Evolutionary conservation across 169 alveolate species (phyloP), one percentile per base, ranked within the genome.

Genomic region (Eimeria sp.): DNA sequence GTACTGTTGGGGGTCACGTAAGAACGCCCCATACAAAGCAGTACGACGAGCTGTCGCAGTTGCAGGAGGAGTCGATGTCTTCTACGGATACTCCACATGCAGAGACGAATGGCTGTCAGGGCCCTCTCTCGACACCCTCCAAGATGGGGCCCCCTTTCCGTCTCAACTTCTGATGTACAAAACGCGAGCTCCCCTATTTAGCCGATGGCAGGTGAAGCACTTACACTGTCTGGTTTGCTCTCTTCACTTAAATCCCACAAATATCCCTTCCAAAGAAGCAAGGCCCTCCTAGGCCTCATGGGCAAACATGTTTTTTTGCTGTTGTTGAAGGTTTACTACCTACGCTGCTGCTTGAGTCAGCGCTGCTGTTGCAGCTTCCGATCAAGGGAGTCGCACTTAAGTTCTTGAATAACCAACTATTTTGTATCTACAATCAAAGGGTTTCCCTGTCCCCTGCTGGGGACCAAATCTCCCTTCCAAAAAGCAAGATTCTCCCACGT

Each of bases 331-430:
- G 77, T 66, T 14, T 60, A 60, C 23, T 60, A 25, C 68, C n/a
- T 60, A 18, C 10, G 68, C 25, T 18, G 66, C 66, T 58, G 68
- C 6, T 37, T 66, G n/a, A 66, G 76, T 66, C 43, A 66, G 76
- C 76, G 76, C 43, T 66, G 76, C 76, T 66, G 76, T 66, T 33
- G n/a, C 76, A 25, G 76, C 76, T 16, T 62, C 71, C 30, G 18
- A 62, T 25, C 71, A 25, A 18, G 23, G 23, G 71, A 13, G 62
- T 16, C 20, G 95, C 49, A 89, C 43, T 62, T 74, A 72, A 23
- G 60, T 89, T 49, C 95, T 49, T 30, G 89, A 77, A 52, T 76
- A 74, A 25, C 52, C 89, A 56, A 76, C 46, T 52, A 90, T 74
- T 71, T 90, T 77, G 77, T 90, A 76, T 37, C 89, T 27, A 30